A percentile compares a stretch with the other conserved stretches of the same genome.
These are phyloP conservation scores for Penicillium sp. DNA, from an alignment of 2,329 filamentous ascomycete genomes.

Conservation along the genomic window DNA sequence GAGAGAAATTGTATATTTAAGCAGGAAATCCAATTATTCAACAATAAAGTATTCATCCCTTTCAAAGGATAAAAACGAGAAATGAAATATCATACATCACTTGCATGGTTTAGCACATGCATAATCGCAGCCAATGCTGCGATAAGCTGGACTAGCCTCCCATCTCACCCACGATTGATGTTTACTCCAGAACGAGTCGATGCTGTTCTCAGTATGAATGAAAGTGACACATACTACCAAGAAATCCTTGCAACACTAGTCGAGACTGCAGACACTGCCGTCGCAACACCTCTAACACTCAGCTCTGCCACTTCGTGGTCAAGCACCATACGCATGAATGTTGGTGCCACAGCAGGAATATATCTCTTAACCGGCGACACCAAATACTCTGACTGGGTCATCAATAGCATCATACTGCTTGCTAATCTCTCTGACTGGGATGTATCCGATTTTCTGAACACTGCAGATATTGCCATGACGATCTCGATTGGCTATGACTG, in stretches of 20 bases:
- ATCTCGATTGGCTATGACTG: slow-evolving; percentile 5
- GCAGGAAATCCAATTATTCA: too few relatives aligned
- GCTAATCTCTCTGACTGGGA: neutral
- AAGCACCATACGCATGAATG: slow-evolving; percentile 6
- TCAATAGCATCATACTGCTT: neutral
- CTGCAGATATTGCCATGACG: slow-evolving; percentile 5
- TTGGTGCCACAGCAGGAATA: slow-evolving; percentile 2
- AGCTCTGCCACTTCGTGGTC: slow-evolving; percentile 1
- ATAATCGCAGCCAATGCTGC: neutral
- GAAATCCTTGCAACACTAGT: neutral
- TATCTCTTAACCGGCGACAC: neutral
- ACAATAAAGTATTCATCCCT: too few relatives aligned
- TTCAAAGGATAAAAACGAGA: too few relatives aligned
- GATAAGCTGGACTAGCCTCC: slow-evolving; percentile 1
- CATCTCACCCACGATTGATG: slow-evolving; percentile 4
- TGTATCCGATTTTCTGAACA: slow-evolving; percentile 1
- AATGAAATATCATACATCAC: too few relatives aligned
- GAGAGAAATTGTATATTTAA: too few relatives aligned
- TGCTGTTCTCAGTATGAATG: slow-evolving; percentile 2
- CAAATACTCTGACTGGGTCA: slow-evolving; percentile 1
- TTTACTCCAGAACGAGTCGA: neutral
- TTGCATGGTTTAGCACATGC: too few relatives aligned
- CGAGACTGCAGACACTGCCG: neutral
- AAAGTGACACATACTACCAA: slow-evolving; percentile 1
- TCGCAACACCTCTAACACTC: neutral